phyloP scores from a whole-genome alignment of 352 stramenopile genomes.

The Phytophthora brassicae region DNA sequence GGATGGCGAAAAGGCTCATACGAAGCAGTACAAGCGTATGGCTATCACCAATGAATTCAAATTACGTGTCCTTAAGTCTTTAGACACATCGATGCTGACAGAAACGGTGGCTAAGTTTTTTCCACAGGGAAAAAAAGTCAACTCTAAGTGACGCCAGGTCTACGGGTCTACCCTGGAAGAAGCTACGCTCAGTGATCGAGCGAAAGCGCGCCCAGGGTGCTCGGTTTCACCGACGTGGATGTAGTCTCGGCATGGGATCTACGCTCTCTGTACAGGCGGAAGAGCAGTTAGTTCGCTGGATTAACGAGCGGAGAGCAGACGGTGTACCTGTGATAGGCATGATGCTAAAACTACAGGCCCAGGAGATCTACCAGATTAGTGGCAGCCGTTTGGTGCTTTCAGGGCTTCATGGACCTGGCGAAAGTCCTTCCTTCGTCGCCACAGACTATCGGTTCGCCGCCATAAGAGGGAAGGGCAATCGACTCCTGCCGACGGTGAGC shows the following conservation, averaged over 20 bases:
- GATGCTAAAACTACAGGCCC: conserved; percentile 10
- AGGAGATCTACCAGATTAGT: conserved; percentile 3
- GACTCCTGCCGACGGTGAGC: background rate
- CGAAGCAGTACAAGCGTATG: background rate
- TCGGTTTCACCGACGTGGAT: background rate
- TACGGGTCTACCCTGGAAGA: conserved; percentile 12
- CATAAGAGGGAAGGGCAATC: conserved; percentile 9
- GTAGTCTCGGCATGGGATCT: background rate
- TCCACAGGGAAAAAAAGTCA: background rate
- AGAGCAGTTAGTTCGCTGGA: conserved; percentile 9
- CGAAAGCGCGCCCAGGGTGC: background rate
- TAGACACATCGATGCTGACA: conserved; percentile 5
- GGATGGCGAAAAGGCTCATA: background rate
- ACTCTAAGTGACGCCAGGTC: conserved; percentile 5
- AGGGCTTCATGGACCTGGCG: conserved; percentile 15
- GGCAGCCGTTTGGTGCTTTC: background rate
- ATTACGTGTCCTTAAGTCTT: conserved; percentile 8
- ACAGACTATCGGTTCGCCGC: conserved; percentile 9
- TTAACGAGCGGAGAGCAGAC: conserved; percentile 6
- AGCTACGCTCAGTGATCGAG: conserved; percentile 4
- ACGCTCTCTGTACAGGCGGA: too few relatives aligned
- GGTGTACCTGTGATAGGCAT: background rate
- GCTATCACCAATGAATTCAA: background rate
- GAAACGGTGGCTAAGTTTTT: conserved; percentile 1
- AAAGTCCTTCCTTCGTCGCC: conserved; percentile 11